Percentiles rank a stretch among this genome's conserved stretches.
Evolutionary conservation across 768 basidiomycete species (phyloP).

Genomic region (Lactifluus piperatus): DNA sequence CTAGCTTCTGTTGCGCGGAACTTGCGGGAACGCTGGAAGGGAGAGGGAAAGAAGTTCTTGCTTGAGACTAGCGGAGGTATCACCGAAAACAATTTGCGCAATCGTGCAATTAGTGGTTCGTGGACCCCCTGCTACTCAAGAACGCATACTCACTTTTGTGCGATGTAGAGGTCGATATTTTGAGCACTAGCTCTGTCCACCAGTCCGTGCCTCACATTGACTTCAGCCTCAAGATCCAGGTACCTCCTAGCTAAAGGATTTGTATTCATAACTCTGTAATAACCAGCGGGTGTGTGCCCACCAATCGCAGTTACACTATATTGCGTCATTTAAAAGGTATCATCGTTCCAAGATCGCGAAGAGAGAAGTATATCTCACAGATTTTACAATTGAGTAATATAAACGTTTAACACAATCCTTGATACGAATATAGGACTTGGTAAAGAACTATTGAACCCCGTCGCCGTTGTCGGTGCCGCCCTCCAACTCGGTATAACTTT

Average conservation of each 20-base stretch:
- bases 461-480: too few species aligned
- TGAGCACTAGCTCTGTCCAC: constrained; percentile 86
- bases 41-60: constrained; percentile 65
- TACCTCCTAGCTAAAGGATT: constrained; percentile 26
- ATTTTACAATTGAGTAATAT: not conserved
- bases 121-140: not conserved
- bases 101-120: constrained; percentile 76
- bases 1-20: constrained; percentile 57
- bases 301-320: not conserved
- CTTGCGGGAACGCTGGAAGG: constrained; percentile 72
- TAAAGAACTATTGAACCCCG: not conserved
- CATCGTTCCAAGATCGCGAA: not conserved
- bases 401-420: not conserved
- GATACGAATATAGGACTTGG: not conserved
- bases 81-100: constrained; percentile 76
- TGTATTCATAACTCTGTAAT: not conserved
- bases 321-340: not conserved
- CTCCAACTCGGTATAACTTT: not conserved
- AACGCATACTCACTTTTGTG: not conserved
- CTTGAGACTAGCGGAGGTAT: constrained; percentile 95
- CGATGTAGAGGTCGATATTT: constrained; percentile 81
- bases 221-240: constrained; percentile 94
- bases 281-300: not conserved
- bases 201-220: constrained; percentile 93
- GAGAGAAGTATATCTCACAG: not conserved